Base-by-base conservation (phyloP, 2,329 filamentous ascomycete genomes). In the Chrysoporthe puriensis region DNA sequence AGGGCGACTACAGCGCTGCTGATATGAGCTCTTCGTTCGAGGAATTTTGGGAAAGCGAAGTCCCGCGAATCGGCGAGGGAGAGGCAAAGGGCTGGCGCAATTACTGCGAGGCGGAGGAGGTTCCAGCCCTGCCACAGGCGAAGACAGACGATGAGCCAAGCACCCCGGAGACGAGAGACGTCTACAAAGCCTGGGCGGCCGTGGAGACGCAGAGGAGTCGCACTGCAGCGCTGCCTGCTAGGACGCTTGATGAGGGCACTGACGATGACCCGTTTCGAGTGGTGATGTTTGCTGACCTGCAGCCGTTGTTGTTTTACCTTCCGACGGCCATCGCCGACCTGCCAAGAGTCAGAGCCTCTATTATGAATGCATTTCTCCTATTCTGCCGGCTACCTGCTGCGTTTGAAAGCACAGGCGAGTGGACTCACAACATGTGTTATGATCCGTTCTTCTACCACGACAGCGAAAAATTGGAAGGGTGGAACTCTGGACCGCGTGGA, bases 41-140 rank as follows among this genome's bases (percentile, higher is more conserved):
- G 60, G 84, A 89, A 2, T 97, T 96, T 71, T 98, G 96, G 96
- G 93, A 97, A 68, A 92, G 89, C 66, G 95, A 97, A 74, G 84
- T 88, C 0, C 82, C 91, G 0, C 87, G 95, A 6, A 85, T 97
- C 64, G 95, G 95, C 11, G 95, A 98, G 72, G 74, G 79, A 0
- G 83, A 82, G 1, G 90, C 93, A 2, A 82, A 84, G 69, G 93
- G 94, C 0, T 97, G 94, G 94, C 76, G 74, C 1, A 74, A 80
- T n/a, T 89, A 83, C 71, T 77, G 80, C 16, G 73, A 77, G n/a
- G 74, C 72, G 18, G 75, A 68, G 1, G 78, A 74, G 16, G 68
- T 76, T 67, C 76, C 75, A 18, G 82, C 85, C 43, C 74, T 80
- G 2, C 82, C 83, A 1, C 81, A 84, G 52, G 71, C 79, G 7